Percentiles rank a stretch among this genome's conserved stretches.
These are phyloP conservation scores for Thelonectria discophora DNA, from an alignment of 2,329 filamentous ascomycete species.

Conservation along the genomic window DNA sequence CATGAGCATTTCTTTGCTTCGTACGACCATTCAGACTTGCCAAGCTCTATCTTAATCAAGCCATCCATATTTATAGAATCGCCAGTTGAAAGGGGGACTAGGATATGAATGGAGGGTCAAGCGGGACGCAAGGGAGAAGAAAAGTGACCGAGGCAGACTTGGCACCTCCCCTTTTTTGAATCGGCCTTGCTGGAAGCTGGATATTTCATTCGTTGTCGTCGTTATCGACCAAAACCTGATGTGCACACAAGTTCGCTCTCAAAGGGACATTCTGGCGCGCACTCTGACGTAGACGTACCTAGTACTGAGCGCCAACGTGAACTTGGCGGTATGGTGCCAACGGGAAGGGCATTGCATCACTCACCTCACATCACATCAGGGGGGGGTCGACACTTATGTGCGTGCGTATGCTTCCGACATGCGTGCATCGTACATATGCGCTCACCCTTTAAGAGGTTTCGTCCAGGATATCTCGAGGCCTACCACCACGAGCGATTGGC, in stretches of 20 bases:
- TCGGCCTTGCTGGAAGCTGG: not conserved
- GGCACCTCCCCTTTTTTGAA: not conserved
- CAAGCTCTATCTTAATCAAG: not conserved
- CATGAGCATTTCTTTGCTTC: conserved; percentile 5
- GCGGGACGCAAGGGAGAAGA: not conserved
- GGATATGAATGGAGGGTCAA: not conserved
- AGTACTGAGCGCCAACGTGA: not conserved
- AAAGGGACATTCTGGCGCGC: not conserved
- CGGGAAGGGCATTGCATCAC: conserved; percentile 23
- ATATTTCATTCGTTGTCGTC: not conserved
- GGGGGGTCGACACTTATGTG: conserved; percentile 15
- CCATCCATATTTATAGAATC: not conserved
- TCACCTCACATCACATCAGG: conserved; percentile 32
- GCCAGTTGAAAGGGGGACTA: not conserved
- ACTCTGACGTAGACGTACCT: conserved; percentile 14
- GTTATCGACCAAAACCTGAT: conserved; percentile 17
- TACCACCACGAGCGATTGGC: not conserved
- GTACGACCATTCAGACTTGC: not conserved
- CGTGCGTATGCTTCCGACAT: not conserved
- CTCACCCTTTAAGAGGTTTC: not conserved
- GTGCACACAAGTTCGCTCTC: not conserved
- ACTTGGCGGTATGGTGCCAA: conserved; percentile 1
- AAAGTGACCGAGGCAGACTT: not conserved
- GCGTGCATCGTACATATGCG: conserved; percentile 2
- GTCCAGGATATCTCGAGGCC: not conserved